Percentiles rank a stretch among this genome's conserved stretches.
Evolutionary conservation across 768 basidiomycete species (phyloP).

Genomic region (Agaricus sinodeliciosus): DNA sequence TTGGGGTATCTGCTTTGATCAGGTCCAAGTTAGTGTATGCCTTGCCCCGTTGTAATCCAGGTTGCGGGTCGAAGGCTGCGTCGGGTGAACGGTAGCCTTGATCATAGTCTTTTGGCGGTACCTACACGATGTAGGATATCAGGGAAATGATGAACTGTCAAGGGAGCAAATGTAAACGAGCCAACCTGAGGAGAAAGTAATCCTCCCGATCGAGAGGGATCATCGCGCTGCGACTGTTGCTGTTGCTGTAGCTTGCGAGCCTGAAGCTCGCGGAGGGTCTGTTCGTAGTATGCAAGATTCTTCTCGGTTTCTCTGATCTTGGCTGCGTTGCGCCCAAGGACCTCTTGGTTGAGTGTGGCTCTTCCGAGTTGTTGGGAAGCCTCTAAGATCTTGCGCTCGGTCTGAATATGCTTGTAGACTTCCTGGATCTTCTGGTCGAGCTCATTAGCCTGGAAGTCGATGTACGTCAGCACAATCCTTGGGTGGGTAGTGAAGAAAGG

Average conservation of each 20-base stretch:
- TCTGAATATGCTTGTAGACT: slow-evolving; percentile 84
- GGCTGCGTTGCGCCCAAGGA: slow-evolving; percentile 71
- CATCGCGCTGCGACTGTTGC: slow-evolving; percentile 47
- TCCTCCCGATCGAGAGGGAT: slow-evolving; percentile 48
- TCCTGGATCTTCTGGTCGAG: slow-evolving; percentile 93
- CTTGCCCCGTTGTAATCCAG: slow-evolving; percentile 42
- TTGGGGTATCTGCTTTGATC: slow-evolving; percentile 95
- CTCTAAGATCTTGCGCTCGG: slow-evolving; percentile 89
- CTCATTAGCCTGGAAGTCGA: slow-evolving; percentile 42
- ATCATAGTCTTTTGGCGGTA: slow-evolving; percentile 49
- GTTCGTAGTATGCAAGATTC: slow-evolving; percentile 82
- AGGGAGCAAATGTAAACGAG: slow-evolving; percentile 1
- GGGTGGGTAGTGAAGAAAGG: neutral
- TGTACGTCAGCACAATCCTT: slow-evolving; percentile 17
- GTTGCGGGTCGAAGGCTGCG: slow-evolving; percentile 21
- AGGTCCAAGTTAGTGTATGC: slow-evolving; percentile 85
- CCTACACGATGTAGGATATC: slow-evolving; percentile 23
- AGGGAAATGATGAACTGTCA: slow-evolving; percentile 3
- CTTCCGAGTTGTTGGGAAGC: slow-evolving; percentile 71
- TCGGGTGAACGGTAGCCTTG: slow-evolving; percentile 35
- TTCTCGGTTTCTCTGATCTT: slow-evolving; percentile 85
- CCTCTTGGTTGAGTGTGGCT: slow-evolving; percentile 84
- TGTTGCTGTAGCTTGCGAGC: slow-evolving; percentile 48
- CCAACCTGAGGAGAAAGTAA: slow-evolving; percentile 36
- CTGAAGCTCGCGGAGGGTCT: slow-evolving; percentile 77